Evolutionary conservation across 2,329 filamentous ascomycete species (phyloP), one percentile per base, ranked within the genome.

Genomic region (Trichoderma sp.): DNA sequence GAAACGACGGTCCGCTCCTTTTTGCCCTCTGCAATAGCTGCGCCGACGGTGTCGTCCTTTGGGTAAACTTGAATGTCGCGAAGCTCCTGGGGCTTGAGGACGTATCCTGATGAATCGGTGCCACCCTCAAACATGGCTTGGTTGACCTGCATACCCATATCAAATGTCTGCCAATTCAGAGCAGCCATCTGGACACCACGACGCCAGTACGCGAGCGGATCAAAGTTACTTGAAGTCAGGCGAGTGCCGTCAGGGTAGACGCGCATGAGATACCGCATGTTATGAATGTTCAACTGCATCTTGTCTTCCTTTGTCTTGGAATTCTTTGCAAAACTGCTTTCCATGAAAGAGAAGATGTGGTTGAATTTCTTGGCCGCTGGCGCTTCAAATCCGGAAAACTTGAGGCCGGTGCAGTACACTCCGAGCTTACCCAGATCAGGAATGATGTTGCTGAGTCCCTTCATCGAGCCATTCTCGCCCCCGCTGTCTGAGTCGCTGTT

Each of bases 81-180:
- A 71, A 97, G 88, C 77, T 94, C 92, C 43, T 90, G 87, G 24
- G 96, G 95, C 82, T 99, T 99, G 65, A 97, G 87, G 16, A 98
- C 94, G 76, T 98, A 99, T 56, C 96, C 96, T 3, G 92, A 92
- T 68, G 89, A 88, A 80, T 97, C 96, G 14, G 87, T 90, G 55
- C 93, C 93, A 69, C 93, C 92, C 58, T 94, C 92, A 77, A 97
- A 99, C 96, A 99, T 98, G 76, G 96, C 96, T 74, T 96, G 92
- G 78, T 98, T 98, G 79, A 98, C 87, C 77, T 98, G 95, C 88
- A 97, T 96, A 57, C 94, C 93, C 21, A 96, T 86, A 77, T 98
- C 96, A 76, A 96, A 97, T 0, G 94, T 98, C 81, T 99, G 96
- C 95, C 96, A 98, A 81, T 99, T 99, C 72, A 98, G 85, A 0